Base-by-base conservation (phyloP, 2,329 filamentous ascomycete genomes). In the Ciborinia camelliae region DNA sequence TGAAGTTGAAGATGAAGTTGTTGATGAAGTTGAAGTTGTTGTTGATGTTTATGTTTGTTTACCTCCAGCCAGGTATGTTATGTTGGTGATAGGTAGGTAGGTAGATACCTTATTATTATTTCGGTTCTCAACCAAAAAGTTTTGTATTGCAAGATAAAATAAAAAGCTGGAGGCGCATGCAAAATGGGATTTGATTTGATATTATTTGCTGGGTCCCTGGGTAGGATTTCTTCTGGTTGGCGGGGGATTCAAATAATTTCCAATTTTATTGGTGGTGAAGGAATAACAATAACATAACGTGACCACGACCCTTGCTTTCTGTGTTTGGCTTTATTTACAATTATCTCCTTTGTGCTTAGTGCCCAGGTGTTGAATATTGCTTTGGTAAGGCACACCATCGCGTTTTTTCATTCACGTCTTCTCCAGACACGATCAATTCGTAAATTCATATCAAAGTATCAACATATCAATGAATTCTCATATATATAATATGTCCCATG, bases 1-100 rank as follows among this genome's bases (percentile, higher is more conserved):
- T 65, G 68, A 67, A 58, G 67, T 62, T 64, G 64, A 30, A 12
- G 12, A 10, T 20, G 37, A 62, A 9, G 10, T 55, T 39, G 35
- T 5, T 55, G 35, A n/a, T 32, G 41, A 32, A 18, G n/a, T 26
- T 18, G 35, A 37, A 12, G 28, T 55, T 59, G 54, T 45, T 59
- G 15, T 47, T 47, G 43, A 47, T 20, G n/a, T 20, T 47, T 47
- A n/a, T n/a, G n/a, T n/a, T n/a, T n/a, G n/a, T n/a, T n/a, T n/a
- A n/a, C n/a, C n/a, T n/a, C n/a, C n/a, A n/a, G n/a, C n/a, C n/a
- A n/a, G n/a, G n/a, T n/a, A n/a, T n/a, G n/a, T n/a, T n/a, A n/a
- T n/a, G n/a, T n/a, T n/a, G n/a, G n/a, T n/a, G n/a, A n/a, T n/a
- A n/a, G n/a, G n/a, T n/a, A n/a, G n/a, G n/a, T n/a, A n/a, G n/a